Evolutionary conservation across 1,284 basidiomycete species (phyloP).

Genomic region (Somion occarium): DNA sequence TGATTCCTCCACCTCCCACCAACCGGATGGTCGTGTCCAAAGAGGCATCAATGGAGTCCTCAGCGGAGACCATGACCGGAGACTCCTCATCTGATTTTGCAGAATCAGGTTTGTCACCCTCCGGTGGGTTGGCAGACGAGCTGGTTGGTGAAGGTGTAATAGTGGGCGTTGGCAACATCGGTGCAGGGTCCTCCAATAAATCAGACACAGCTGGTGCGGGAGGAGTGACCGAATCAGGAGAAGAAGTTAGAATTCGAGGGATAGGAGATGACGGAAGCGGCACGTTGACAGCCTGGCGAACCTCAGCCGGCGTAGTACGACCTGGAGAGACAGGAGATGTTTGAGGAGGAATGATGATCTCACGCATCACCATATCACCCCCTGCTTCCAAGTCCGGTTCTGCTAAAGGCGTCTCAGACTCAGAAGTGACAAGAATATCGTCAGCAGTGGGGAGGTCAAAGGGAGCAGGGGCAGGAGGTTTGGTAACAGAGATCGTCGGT

Average conservation of each 20-base stretch:
- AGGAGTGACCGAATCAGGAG: constrained; percentile 11
- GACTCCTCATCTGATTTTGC: constrained; percentile 10
- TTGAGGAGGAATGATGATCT: constrained; percentile 24
- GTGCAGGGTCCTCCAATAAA: constrained; percentile 9
- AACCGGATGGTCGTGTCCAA: constrained; percentile 7
- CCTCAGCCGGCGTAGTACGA: background rate
- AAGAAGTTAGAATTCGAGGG: background rate
- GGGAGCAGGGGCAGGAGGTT: constrained; percentile 62
- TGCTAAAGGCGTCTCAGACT: constrained; percentile 42
- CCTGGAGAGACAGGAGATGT: constrained; percentile 4
- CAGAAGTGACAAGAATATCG: constrained; percentile 47
- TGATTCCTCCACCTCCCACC: constrained; percentile 5
- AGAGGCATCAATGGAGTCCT: constrained; percentile 5
- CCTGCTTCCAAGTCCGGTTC: constrained; percentile 59
- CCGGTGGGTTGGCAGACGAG: background rate
- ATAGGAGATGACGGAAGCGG: constrained; percentile 7
- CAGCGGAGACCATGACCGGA: constrained; percentile 13
- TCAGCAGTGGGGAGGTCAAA: constrained; percentile 58
- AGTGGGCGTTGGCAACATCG: constrained; percentile 4
- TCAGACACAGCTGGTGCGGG: constrained; percentile 10
- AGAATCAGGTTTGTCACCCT: background rate
- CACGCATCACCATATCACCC: constrained; percentile 36
- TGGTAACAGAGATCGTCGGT: constrained; percentile 60
- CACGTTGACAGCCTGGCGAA: background rate
- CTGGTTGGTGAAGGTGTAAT: constrained; percentile 3